Evolutionary conservation across 805 yeast species (phyloP), one percentile per base, ranked within the genome.

Genomic region (Monosporozyma unispora): DNA sequence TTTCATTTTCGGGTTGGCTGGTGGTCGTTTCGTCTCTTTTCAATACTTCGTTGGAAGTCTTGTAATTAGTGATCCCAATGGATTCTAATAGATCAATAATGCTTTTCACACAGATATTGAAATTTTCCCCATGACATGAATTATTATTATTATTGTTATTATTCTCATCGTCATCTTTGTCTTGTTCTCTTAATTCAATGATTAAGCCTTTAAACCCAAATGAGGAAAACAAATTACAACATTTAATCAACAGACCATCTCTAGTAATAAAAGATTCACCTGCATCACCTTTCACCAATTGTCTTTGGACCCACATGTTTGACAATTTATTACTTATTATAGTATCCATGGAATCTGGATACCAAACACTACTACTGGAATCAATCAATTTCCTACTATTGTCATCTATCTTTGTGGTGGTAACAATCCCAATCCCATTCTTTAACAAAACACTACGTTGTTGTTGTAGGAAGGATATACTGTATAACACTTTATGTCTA

Each of bases 141-240:
- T n/a, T n/a, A n/a, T n/a, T n/a, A n/a, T n/a, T n/a, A n/a, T n/a
- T n/a, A n/a, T n/a, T 29, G 16, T 31, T 1, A 12, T 31, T 31
- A 14, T 25, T 25, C 45, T 27, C 9, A 11, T 16, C 27, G 12
- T 28, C 7, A 16, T 11, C 54, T 51, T 10, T 55, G 38, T 8
- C 52, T 10, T 55, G 38, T 8, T 54, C 54, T 18, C 48, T 48
- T 21, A 64, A 42, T 47, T 63, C 67, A 6, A 65, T 53, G 14
- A 62, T 37, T 9, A 65, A 53, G 1, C 69, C 69, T 37, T 62
- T 62, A 45, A 65, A 65, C 2, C 69, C 68, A 11, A 66, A 59
- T 14, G 60, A 57, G 3, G 66, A 59, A 46, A 65, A 65, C 11
- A 64, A 52, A 46, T 65, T 65, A 16, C 61, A 56, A 9, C 60